Conservation (phyloP, 2,329 filamentous ascomycete species). For the Aspergillus calidoustus region DNA sequence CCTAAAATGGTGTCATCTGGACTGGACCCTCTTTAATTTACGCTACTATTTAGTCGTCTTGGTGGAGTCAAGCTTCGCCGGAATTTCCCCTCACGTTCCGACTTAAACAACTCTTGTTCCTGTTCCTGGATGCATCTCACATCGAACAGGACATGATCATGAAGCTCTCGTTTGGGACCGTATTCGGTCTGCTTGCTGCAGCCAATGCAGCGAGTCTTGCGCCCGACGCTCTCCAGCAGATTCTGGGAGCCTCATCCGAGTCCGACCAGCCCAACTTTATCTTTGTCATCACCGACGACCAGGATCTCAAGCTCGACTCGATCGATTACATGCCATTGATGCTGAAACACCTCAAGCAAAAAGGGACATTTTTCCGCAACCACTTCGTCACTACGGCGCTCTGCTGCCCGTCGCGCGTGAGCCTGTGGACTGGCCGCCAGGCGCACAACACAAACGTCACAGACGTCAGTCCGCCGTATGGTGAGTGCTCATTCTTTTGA, state of each 20-base stretch:
- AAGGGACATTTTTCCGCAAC: constrained; percentile 62
- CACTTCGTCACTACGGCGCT: constrained; percentile 66
- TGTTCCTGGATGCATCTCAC: not conserved
- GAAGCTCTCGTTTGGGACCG: not conserved
- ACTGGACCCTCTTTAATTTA: not conserved
- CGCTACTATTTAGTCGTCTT: no score
- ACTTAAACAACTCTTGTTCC: not conserved
- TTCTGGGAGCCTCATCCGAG: not conserved
- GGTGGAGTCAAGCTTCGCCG: not conserved
- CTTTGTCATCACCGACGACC: constrained; percentile 71
- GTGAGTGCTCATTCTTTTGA: not conserved
- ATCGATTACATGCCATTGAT: constrained; percentile 57
- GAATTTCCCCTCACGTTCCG: not conserved
- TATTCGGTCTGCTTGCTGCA: not conserved
- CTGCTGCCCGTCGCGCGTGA: constrained; percentile 69
- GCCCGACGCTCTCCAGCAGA: not conserved
- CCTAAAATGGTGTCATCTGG: constrained; percentile 16
- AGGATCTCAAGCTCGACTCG: constrained; percentile 53
- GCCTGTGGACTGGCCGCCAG: constrained; percentile 65
- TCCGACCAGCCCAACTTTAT: constrained; percentile 59
- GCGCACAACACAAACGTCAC: constrained; percentile 74
- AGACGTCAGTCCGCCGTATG: constrained; percentile 39
- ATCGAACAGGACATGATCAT: not conserved
- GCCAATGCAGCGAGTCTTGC: not conserved
- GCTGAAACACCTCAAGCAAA: constrained; percentile 32